Evolutionary conservation across 2,329 filamentous ascomycete genomes (phyloP).

Genomic region (Chalaropsis thielavioides): DNA sequence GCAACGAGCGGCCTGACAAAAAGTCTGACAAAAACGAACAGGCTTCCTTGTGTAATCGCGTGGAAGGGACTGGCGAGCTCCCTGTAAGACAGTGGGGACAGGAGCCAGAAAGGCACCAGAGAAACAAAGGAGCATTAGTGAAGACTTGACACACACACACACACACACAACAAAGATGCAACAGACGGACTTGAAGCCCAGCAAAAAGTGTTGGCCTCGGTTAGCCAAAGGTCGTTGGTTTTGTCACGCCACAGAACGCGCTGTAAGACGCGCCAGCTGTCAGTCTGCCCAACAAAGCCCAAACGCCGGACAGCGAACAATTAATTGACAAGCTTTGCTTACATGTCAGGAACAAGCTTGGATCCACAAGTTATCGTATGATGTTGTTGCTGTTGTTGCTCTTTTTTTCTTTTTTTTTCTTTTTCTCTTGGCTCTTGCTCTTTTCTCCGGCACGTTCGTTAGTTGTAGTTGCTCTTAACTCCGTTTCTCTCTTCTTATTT

Average conservation of each 20-base stretch:
- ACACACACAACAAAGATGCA: no score
- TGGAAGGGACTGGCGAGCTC: no score
- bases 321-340: neutral
- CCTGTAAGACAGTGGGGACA: no score
- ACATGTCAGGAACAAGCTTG: constrained; percentile 3
- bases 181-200: no score
- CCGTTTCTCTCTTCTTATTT: neutral
- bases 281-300: neutral
- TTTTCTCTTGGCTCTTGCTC: neutral
- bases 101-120: no score
- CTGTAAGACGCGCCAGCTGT: neutral
- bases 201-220: no score
- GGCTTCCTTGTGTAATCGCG: neutral
- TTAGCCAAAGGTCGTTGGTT: no score
- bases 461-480: no score
- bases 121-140: no score
- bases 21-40: neutral
- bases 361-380: neutral
- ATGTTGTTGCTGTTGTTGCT: neutral
- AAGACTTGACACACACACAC: no score
- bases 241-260: neutral
- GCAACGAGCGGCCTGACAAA: neutral
- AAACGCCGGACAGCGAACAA: neutral
- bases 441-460: no score
- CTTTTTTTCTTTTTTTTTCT: neutral